Evolutionary conservation across 2,329 filamentous ascomycete genomes (phyloP), one percentile per base, ranked within the genome.

Genomic region (Aureobasidium sp.): DNA sequence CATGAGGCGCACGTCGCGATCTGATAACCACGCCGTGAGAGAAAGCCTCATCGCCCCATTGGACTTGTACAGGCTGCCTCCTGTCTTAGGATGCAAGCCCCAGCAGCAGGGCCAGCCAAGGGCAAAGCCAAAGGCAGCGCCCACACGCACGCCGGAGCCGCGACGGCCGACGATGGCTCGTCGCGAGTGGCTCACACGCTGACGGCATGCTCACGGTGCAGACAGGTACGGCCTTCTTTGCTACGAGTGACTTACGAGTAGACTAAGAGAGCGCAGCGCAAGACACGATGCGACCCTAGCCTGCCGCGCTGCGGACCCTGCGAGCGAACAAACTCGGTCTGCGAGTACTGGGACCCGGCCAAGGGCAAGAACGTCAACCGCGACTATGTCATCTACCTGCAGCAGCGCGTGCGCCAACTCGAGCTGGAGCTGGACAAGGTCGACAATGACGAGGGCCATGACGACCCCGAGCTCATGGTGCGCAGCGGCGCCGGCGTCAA

Each of bases 221-320:
- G 89, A 72, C 87, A 89, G 80, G 89, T 67, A 66, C 52, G 40
- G 31, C 8, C 9, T 12, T 9, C 9, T 33, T 33, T 33, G 31
- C 9, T 12, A 33, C 31, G 9, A 33, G 31, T 33, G 31, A 33
- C 31, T 24, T 49, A 39, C 33, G 22, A 48, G n/a, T 12, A 40
- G 6, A 42, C 56, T 59, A 33, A 56, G 22, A 45, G 53, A 62
- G 63, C 71, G n/a, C 42, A 96, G 92, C 87, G 93, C 70, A 99
- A 99, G 81, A 97, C 93, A 40, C 83, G 91, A 79, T 99, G 94
- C 79, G 94, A 97, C 76, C 90, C 94, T 4, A 90, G 89, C 15
- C 83, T 99, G 24, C 94, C 94, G 44, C 88, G 89, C 70, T 99
- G 94, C 75, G 83, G 90, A 19, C 92, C 93, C 24, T 99, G 94